Base-by-base conservation (phyloP, 176 grass and related monocot genomes). In the Echinochloa phyllopogon region DNA sequence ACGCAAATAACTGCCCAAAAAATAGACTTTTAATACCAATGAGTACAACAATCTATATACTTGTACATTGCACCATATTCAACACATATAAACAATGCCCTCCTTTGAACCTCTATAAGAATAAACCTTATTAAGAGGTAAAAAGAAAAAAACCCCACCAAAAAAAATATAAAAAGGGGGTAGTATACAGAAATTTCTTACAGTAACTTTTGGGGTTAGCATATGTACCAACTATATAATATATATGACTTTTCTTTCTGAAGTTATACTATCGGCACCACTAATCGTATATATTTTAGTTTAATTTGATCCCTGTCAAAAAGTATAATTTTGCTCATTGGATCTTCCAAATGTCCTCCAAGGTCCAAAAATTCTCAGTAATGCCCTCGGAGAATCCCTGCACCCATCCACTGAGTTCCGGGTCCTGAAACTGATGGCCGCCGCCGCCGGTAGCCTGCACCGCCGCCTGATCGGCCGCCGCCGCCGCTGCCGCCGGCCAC, bases 341-440 rank as follows among this genome's bases (percentile, higher is more conserved):
- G 58, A 79, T 90, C 23, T 38, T 78, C 85, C 85, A 90, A 18
- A 88, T 83, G 61, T 88, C 78, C 66, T 93, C 91, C 56, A 93
- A 52, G 23, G 77, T 82, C 91, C 88, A 93, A 44, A 93, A 85
- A 74, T 85, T 85, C 12, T 88, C 88, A 4, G 60, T 18, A 12
- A 66, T 15, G 38, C 53, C 84, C 18, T 85, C 88, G 6, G 87
- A 87, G 23, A 92, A 92, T 12, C 84, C 81, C 14, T 84, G 86
- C 58, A 84, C 91, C 88, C 82, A 90, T 7, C 85, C 91, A 43
- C 50, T 68, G 3, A 87, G 72, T 39, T 90, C 91, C 0, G 55
- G 53, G 50, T 85, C 85, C 23, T 86, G 67, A 48, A 63, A 20
- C 20, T 72, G 87, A n/a, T 3, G 18, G 6, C 36, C 6, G 0